Evolutionary conservation across 1,284 basidiomycete genomes (phyloP).

Genomic region (Rhodotorula mucilaginosa): DNA sequence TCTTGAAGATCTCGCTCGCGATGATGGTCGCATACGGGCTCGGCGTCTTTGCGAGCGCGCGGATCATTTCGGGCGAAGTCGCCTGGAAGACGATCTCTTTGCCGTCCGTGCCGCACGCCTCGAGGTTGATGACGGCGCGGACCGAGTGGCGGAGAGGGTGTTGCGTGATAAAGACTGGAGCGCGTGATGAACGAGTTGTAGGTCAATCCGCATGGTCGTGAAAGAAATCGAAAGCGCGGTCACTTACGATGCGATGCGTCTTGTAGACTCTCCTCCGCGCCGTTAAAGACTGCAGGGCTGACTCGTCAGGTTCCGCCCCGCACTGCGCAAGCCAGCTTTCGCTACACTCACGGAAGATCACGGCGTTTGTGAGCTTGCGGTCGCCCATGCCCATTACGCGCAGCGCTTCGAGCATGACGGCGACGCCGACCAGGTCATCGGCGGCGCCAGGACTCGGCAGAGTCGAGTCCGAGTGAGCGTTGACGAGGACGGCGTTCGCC

Average conservation of each 20-base stretch:
- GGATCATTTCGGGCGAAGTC: conserved; percentile 77
- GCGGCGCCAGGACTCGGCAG: conserved; percentile 73
- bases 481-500: conserved; percentile 79
- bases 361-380: conserved; percentile 70
- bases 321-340: no score
- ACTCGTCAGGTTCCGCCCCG: neutral
- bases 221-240: no score
- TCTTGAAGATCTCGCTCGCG: conserved; percentile 91
- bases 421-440: conserved; percentile 59
- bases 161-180: conserved; percentile 71
- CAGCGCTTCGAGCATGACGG: conserved; percentile 87
- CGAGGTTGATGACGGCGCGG: conserved; percentile 85
- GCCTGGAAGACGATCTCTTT: conserved; percentile 94
- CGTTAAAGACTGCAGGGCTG: conserved; percentile 67
- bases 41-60: conserved; percentile 82
- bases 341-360: conserved; percentile 61
- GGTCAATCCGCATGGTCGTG: no score
- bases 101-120: conserved; percentile 72
- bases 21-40: conserved; percentile 87
- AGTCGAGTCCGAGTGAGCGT: conserved; percentile 78
- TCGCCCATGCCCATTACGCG: conserved; percentile 73
- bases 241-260: conserved; percentile 73
- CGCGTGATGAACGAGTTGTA: no score
- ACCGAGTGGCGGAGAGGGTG: conserved; percentile 64
- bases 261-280: conserved; percentile 91